Percentiles rank a stretch among this genome's conserved stretches.
These are phyloP conservation scores for Fusarium pseudonygamai DNA, from an alignment of 2,329 filamentous ascomycete species.

Conservation along the genomic window DNA sequence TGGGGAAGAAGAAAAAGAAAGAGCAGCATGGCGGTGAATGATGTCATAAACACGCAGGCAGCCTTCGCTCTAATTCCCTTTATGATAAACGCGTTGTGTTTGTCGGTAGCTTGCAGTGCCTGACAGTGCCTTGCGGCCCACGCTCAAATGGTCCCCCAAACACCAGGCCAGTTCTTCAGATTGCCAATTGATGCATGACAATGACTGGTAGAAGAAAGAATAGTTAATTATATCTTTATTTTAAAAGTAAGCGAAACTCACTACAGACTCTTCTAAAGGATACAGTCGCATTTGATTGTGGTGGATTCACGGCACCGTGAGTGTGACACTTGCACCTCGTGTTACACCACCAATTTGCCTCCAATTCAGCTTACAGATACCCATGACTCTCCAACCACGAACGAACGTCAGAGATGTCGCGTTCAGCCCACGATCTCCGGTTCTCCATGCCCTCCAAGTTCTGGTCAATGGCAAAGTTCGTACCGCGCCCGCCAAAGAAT, in stretches of 20 bases:
- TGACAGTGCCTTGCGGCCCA: not conserved
- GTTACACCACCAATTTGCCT: not conserved
- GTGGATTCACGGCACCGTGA: too few relatives aligned
- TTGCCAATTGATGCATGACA: accelerated
- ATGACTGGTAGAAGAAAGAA: accelerated
- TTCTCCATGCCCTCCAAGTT: not conserved
- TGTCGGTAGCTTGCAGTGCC: not conserved
- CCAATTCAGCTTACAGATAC: not conserved
- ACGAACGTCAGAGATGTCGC: not conserved
- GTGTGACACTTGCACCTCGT: accelerated
- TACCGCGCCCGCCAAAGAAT: not conserved
- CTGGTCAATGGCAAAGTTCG: not conserved
- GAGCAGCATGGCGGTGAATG: not conserved
- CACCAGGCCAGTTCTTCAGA: not conserved
- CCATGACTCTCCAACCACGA: not conserved
- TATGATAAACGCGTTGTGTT: accelerated
- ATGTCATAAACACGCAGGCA: accelerated
- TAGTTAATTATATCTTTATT: accelerated
- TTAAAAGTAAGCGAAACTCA: accelerated
- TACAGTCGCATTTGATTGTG: accelerated
- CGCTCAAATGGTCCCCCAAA: not conserved
- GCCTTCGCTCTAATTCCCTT: accelerated
- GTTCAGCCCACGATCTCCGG: not conserved
- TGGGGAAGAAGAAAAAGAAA: not conserved
- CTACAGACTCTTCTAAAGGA: not conserved